Base-by-base conservation (phyloP, 1,284 basidiomycete genomes). In the Trametes versicolor region DNA sequence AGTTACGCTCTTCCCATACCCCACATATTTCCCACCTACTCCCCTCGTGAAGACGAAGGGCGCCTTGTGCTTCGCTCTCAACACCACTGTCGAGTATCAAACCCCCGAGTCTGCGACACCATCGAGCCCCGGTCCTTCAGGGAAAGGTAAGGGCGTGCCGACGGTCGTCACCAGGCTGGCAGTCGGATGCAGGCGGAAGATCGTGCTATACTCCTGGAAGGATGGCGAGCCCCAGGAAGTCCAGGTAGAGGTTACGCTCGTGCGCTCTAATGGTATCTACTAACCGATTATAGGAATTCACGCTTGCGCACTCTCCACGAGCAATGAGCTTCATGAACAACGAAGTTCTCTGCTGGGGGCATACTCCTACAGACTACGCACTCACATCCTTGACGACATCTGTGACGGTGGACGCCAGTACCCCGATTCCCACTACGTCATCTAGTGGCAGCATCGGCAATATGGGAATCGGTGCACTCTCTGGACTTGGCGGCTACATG, bases 401-500 rank as follows among this genome's bases (percentile, higher is more conserved):
- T 78, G 80, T 82, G 9, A 82, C 83, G 0, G 80, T 83, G 0
- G 90, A 93, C n/a, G 78, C 93, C 19, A 76, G 79, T 0, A 80
- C 85, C 2, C 85, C 88, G 9, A 72, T 85, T 21, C 79, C 83
- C 0, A 74, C 79, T 9, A 77, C 82, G 3, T 76, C 82, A 5
- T 79, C 77, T 21, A 72, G 76, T 10, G 70, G 78, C 29, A 75
- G 85, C 13, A 79, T 79, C 52, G 74, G 83, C 37, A 82, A 81
- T 41, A 80, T 85, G 71, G 82, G 87, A 32, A 91, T 89, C 82
- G 88, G 88, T 34, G 90, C 93, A 0, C 81, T 97, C 39, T 88
- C 87, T 12, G 93, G 94, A 1, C 78, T 97, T 19, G 91, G 94
- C 12, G 94, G 94, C 13, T 97, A 97, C 74, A 95, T 98, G 87